phyloP scores from a whole-genome alignment of 73 alveolate genomes.

The Urostyla sp. region DNA sequence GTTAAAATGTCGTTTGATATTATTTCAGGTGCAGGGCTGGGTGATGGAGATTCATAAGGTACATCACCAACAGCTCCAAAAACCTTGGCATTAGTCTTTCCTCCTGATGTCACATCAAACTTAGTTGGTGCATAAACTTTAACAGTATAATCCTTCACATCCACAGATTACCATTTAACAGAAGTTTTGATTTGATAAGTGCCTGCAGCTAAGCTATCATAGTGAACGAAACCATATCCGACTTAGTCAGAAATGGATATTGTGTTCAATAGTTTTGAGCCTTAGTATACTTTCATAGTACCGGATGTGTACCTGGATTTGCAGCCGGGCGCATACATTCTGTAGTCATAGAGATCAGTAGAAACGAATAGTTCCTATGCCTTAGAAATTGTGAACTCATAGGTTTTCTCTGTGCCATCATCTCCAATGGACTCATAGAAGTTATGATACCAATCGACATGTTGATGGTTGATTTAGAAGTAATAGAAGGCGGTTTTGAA shows the following conservation, averaged over 20 bases:
- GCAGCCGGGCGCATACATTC: slow-evolving; percentile 55
- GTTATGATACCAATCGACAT: slow-evolving; percentile 4
- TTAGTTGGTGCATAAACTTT: not conserved
- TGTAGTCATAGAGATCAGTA: slow-evolving; percentile 32
- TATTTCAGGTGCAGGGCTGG: not conserved
- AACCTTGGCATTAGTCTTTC: too few species aligned
- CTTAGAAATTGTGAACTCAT: slow-evolving; percentile 7
- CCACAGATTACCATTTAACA: slow-evolving; percentile 17
- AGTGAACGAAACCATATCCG: slow-evolving; percentile 29
- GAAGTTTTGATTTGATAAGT: not conserved
- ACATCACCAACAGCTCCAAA: too few species aligned
- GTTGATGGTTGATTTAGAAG: slow-evolving; percentile 21
- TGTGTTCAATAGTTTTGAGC: slow-evolving; percentile 7
- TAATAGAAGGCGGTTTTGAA: slow-evolving; percentile 26
- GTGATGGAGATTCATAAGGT: not conserved
- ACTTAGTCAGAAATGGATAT: slow-evolving; percentile 1
- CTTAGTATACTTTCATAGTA: not conserved
- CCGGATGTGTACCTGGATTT: slow-evolving; percentile 10
- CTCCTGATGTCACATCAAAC: too few species aligned
- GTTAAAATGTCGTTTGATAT: not conserved
- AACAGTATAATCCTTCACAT: slow-evolving; percentile 39
- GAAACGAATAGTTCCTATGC: slow-evolving; percentile 27
- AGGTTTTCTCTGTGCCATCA: slow-evolving; percentile 5
- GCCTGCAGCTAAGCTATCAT: slow-evolving; percentile 50
- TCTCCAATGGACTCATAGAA: slow-evolving; percentile 24